A percentile compares a stretch with the other conserved stretches of the same genome.
phyloP scores from a whole-genome alignment of 352 stramenopile species.

The Aphanomyces astaci region DNA sequence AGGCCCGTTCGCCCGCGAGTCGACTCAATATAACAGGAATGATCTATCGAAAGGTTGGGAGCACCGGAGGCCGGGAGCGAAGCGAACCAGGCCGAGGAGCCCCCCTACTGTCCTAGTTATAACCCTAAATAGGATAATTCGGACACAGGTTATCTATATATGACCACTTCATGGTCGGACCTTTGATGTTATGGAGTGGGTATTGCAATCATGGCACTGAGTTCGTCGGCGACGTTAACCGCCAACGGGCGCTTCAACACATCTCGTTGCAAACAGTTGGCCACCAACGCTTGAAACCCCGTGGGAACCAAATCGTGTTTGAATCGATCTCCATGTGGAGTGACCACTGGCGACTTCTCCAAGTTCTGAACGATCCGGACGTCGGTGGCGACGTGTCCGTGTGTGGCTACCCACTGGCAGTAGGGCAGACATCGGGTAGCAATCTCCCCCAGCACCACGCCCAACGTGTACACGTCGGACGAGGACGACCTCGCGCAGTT shows the following conservation, averaged over 20 bases:
- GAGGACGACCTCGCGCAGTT: constrained; percentile 10
- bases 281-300: not conserved
- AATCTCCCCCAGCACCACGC: constrained; percentile 51
- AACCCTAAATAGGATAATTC: too few species aligned
- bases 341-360: not conserved
- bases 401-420: not conserved
- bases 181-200: too few species aligned
- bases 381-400: constrained; percentile 6
- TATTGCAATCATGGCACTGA: too few species aligned
- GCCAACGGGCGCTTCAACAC: not conserved
- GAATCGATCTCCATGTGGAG: not conserved
- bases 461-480: constrained; percentile 56
- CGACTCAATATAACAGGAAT: too few species aligned
- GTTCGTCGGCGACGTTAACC: not conserved
- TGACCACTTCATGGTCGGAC: too few species aligned
- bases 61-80: too few species aligned
- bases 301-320: not conserved
- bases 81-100: too few species aligned
- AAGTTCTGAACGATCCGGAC: not conserved
- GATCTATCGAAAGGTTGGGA: too few species aligned
- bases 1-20: too few species aligned
- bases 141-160: too few species aligned
- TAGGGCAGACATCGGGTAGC: constrained; percentile 45
- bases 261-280: not conserved
- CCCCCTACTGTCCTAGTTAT: too few species aligned